A percentile compares a stretch with the other conserved stretches of the same genome.
Evolutionary conservation across 768 basidiomycete species (phyloP).

Genomic region (Scleroderma bovista): DNA sequence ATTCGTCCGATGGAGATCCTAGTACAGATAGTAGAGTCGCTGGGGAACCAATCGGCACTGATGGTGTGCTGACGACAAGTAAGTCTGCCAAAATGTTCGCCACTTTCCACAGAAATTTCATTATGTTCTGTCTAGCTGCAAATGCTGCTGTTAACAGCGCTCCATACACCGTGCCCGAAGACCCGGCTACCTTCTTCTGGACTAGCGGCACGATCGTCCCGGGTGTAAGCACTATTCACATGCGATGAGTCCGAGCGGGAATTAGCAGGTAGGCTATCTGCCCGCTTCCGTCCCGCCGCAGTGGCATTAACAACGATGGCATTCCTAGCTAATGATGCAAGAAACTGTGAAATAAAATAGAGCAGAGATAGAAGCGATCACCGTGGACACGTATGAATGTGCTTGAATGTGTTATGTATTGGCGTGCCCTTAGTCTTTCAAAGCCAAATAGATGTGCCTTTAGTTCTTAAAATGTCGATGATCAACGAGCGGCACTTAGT

Average conservation of each 20-base stretch:
- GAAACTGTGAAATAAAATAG: too few species aligned
- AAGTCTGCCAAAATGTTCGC: neutral
- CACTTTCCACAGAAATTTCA: neutral
- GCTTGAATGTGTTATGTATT: neutral
- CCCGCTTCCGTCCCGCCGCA: neutral
- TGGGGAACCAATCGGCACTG: neutral
- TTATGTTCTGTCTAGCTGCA: neutral
- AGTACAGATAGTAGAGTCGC: too few species aligned
- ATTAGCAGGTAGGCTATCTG: neutral
- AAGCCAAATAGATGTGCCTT: too few species aligned
- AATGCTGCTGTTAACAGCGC: conserved; percentile 2
- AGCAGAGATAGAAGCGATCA: neutral
- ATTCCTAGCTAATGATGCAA: neutral
- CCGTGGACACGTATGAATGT: neutral
- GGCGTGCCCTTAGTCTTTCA: too few species aligned
- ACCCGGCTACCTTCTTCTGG: conserved; percentile 7
- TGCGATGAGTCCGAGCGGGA: neutral
- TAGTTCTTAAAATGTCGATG: neutral
- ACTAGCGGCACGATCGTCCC: conserved; percentile 3
- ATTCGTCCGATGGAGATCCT: too few species aligned
- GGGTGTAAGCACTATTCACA: conserved; percentile 8
- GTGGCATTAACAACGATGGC: neutral
- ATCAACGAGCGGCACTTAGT: neutral
- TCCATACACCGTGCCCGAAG: conserved; percentile 2
- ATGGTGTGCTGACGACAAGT: conserved; percentile 3